Evolutionary conservation across 2,329 filamentous ascomycete genomes (phyloP).

Genomic region (Botrytis medusae): DNA sequence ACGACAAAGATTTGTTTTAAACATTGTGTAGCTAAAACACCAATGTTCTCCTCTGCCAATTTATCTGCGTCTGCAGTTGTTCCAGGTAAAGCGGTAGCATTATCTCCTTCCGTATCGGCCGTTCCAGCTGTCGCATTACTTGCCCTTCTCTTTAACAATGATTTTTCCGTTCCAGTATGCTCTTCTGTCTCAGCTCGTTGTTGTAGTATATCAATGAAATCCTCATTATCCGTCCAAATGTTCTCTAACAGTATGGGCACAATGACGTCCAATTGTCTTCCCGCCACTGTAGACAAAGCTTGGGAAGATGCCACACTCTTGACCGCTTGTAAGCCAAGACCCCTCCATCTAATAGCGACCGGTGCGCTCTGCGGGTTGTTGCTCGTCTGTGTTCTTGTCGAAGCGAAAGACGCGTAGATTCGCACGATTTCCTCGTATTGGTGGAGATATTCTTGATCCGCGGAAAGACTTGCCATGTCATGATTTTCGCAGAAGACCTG

Average conservation of each 20-base stretch:
- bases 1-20: conserved; percentile 82
- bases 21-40: conserved; percentile 79
- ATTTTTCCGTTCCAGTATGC: conserved; percentile 63
- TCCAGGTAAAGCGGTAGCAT: conserved; percentile 71
- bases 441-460: conserved; percentile 77
- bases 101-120: conserved; percentile 61
- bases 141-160: conserved; percentile 62
- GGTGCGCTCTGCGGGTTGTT: conserved; percentile 65
- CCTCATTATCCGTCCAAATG: conserved; percentile 71
- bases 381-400: conserved; percentile 53
- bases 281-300: conserved; percentile 70
- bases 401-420: conserved; percentile 77
- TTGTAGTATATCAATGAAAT: conserved; percentile 67
- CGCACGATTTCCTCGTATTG: conserved; percentile 82
- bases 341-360: conserved; percentile 75
- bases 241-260: conserved; percentile 87
- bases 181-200: conserved; percentile 67
- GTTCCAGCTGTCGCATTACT: conserved; percentile 79
- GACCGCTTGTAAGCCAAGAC: conserved; percentile 72
- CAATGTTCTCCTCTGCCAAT: conserved; percentile 84
- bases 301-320: conserved; percentile 80
- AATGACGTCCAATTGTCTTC: conserved; percentile 73
- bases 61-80: conserved; percentile 86
- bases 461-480: conserved; percentile 79
- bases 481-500: conserved; percentile 86